Conservation (phyloP, 176 grass and related monocot genomes). For the Themeda triandra region DNA sequence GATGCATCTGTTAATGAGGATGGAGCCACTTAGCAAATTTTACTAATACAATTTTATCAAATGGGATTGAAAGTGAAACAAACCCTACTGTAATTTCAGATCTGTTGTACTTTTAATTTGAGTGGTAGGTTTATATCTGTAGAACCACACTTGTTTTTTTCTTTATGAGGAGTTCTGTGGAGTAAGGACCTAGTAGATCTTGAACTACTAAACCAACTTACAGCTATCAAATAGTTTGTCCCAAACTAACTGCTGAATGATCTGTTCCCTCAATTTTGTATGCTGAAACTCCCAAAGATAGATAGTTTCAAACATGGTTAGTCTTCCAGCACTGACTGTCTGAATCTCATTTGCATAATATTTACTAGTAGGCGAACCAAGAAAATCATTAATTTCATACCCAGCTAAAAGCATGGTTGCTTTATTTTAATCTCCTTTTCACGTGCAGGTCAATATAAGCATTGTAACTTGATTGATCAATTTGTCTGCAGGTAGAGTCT, state of each 20-base stretch:
- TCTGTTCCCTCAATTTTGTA: neutral
- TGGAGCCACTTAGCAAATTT: conserved; percentile 4
- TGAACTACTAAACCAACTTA: neutral
- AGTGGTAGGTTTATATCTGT: neutral
- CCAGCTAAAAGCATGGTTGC: neutral
- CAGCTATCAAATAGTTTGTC: neutral
- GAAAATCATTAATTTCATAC: conserved; percentile 9
- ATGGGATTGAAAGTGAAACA: neutral
- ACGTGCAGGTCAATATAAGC: neutral
- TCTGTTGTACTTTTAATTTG: neutral
- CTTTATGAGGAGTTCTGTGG: neutral
- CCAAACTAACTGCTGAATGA: neutral
- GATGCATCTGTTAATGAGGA: neutral
- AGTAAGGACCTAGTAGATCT: neutral
- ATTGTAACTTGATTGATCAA: conserved; percentile 15
- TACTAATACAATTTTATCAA: conserved; percentile 5
- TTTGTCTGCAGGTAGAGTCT: conserved; percentile 59
- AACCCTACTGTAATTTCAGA: conserved; percentile 5
- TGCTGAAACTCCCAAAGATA: neutral
- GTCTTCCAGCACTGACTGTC: neutral
- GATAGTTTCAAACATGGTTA: neutral
- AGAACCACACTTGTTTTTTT: neutral
- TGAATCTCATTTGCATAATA: neutral
- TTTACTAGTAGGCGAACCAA: conserved; percentile 19
- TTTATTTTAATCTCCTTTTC: conserved; percentile 8